Evolutionary conservation across 2,329 filamentous ascomycete genomes (phyloP).

Genomic region (Exutisphaerella laricina): DNA sequence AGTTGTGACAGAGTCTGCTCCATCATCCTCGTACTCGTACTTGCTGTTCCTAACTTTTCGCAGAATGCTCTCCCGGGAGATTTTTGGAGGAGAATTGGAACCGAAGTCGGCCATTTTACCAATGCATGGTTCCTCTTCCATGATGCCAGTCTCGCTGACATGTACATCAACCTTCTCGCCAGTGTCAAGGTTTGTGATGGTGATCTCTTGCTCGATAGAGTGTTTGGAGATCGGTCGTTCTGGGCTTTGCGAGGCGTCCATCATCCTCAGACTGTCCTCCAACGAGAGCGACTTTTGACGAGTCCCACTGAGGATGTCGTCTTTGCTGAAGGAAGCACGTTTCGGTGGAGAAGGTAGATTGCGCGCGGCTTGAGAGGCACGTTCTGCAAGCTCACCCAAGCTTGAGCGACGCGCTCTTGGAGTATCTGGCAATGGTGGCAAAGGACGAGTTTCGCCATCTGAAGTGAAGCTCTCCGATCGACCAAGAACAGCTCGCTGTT

Average conservation of each 20-base stretch:
- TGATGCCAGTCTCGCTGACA: conserved; percentile 17
- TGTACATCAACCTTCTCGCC: conserved; percentile 22
- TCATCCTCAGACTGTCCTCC: conserved; percentile 85
- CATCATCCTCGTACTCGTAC: conserved; percentile 45
- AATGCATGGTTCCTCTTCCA: conserved; percentile 33
- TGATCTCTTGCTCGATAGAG: conserved; percentile 41
- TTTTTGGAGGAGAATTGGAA: conserved; percentile 55
- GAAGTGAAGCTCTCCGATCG: conserved; percentile 71
- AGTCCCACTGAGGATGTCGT: conserved; percentile 71
- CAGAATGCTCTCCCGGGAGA: conserved; percentile 90
- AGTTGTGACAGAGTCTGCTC: conserved; percentile 47
- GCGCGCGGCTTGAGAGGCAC: conserved; percentile 60
- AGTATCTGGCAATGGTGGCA: conserved; percentile 77
- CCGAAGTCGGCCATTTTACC: conserved; percentile 32
- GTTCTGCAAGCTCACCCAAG: conserved; percentile 67
- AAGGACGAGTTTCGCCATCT: conserved; percentile 73
- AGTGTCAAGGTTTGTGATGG: conserved; percentile 28
- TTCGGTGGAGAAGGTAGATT: conserved; percentile 67
- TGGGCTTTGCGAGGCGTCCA: conserved; percentile 51
- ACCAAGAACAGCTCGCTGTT: conserved; percentile 51
- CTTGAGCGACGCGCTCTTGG: conserved; percentile 49
- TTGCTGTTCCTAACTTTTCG: conserved; percentile 69
- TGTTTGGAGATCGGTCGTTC: conserved; percentile 23
- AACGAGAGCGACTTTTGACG: conserved; percentile 68
- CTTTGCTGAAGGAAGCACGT: conserved; percentile 63